Percentiles rank a stretch among this genome's conserved stretches.
These are phyloP conservation scores for Nicotiana undulata DNA, from an alignment of 257 asterid species.

Conservation along the genomic window DNA sequence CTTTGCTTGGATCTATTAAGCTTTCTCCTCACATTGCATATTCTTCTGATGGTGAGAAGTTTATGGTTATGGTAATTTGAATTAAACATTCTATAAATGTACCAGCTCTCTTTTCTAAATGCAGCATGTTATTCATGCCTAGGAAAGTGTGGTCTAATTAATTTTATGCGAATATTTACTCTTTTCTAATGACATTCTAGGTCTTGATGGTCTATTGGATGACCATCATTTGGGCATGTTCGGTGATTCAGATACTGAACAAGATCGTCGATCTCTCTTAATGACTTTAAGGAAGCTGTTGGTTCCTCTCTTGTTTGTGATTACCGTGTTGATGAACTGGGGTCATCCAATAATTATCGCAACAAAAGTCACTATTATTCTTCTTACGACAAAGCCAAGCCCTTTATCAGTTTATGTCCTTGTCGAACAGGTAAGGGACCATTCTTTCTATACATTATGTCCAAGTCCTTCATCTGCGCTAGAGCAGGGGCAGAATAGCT, in stretches of 20 bases:
- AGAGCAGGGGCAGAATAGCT: background rate
- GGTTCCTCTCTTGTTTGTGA: constrained; percentile 30
- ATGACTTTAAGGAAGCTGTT: constrained; percentile 24
- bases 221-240: constrained; percentile 2
- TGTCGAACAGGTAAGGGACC: constrained; percentile 32
- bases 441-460: background rate
- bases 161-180: background rate
- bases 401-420: constrained; percentile 33
- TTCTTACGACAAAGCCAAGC: constrained; percentile 31
- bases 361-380: constrained; percentile 26
- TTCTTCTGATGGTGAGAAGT: constrained; percentile 30
- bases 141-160: background rate
- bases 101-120: background rate
- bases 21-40: constrained; percentile 16
- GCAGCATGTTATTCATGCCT: background rate
- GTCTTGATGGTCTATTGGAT: constrained; percentile 17
- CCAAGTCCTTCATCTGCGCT: background rate
- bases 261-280: constrained; percentile 12
- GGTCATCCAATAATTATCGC: constrained; percentile 38
- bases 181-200: constrained; percentile 8
- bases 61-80: background rate
- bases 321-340: constrained; percentile 34
- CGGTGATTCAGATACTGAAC: constrained; percentile 11
- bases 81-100: background rate
- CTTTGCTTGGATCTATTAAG: constrained; percentile 23